phyloP scores from a whole-genome alignment of 495 filamentous ascomycete species.

The Hypoxylon perforatum region DNA sequence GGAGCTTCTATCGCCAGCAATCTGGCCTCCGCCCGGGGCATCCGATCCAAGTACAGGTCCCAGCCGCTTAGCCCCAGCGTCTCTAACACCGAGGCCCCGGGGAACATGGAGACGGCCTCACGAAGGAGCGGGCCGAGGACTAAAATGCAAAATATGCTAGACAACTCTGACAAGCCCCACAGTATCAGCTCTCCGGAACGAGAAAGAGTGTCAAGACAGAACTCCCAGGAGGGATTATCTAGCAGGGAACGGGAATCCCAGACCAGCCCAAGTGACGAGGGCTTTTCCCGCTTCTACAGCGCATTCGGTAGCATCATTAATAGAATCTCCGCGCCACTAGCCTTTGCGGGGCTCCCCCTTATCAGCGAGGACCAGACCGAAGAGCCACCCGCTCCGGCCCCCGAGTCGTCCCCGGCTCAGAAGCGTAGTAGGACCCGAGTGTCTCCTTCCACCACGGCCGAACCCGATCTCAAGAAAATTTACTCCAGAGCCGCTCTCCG shows the following conservation, averaged over 20 bases:
- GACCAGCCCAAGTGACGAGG: slow-evolving; percentile 68
- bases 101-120: slow-evolving; percentile 71
- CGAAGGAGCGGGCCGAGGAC: slow-evolving; percentile 56
- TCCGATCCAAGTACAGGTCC: slow-evolving; percentile 73
- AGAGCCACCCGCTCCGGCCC: slow-evolving; percentile 33
- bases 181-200: slow-evolving; percentile 46
- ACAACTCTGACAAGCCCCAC: slow-evolving; percentile 56
- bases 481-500: slow-evolving; percentile 84
- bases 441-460: slow-evolving; percentile 52
- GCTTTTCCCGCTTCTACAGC: slow-evolving; percentile 89
- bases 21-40: slow-evolving; percentile 87
- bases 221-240: slow-evolving; percentile 31
- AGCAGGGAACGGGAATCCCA: slow-evolving; percentile 33
- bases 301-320: slow-evolving; percentile 87
- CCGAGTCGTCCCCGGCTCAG: slow-evolving; percentile 49
- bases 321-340: slow-evolving; percentile 84
- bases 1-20: slow-evolving; percentile 92
- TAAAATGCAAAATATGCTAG: slow-evolving; percentile 53
- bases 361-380: slow-evolving; percentile 61
- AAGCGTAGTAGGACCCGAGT: slow-evolving; percentile 57
- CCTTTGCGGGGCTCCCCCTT: slow-evolving; percentile 90
- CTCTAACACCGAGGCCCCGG: slow-evolving; percentile 78
- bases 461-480: slow-evolving; percentile 79
- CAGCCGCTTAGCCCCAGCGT: slow-evolving; percentile 75
- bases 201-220: slow-evolving; percentile 31